phyloP scores from a whole-genome alignment of 148 eudicot species.

The Persicaria maculosa region DNA sequence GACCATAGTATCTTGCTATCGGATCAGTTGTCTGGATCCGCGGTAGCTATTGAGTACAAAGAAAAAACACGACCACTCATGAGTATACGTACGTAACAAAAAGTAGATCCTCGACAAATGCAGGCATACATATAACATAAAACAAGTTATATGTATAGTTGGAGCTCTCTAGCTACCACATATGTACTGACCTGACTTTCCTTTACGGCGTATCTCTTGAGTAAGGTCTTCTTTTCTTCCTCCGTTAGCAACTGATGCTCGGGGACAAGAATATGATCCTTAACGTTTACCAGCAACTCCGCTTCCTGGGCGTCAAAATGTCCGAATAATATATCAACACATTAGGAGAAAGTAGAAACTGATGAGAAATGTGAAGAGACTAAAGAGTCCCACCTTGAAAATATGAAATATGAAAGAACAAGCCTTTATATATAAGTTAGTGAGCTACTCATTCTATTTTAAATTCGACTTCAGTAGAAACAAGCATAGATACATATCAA shows the following conservation, averaged over 20 bases:
- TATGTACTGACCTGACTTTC: constrained; percentile 38
- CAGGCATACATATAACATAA: neutral
- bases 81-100: no score
- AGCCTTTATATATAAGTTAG: no score
- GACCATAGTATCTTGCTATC: constrained; percentile 45
- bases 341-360: no score
- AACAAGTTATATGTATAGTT: neutral
- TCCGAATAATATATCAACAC: no score
- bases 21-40: constrained; percentile 37
- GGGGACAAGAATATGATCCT: constrained; percentile 32
- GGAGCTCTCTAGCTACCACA: no score
- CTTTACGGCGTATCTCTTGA: constrained; percentile 30
- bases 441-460: no score
- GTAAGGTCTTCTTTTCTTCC: constrained; percentile 41
- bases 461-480: no score
- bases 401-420: no score
- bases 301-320: constrained; percentile 26
- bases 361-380: no score
- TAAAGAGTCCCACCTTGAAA: no score
- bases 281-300: constrained; percentile 42
- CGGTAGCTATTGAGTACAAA: constrained; percentile 26
- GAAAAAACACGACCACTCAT: no score
- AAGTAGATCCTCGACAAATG: neutral
- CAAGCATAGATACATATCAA: no score
- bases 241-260: constrained; percentile 35